Evolutionary conservation across 495 filamentous ascomycete genomes (phyloP).

Genomic region (Jackrogersella multiformis): DNA sequence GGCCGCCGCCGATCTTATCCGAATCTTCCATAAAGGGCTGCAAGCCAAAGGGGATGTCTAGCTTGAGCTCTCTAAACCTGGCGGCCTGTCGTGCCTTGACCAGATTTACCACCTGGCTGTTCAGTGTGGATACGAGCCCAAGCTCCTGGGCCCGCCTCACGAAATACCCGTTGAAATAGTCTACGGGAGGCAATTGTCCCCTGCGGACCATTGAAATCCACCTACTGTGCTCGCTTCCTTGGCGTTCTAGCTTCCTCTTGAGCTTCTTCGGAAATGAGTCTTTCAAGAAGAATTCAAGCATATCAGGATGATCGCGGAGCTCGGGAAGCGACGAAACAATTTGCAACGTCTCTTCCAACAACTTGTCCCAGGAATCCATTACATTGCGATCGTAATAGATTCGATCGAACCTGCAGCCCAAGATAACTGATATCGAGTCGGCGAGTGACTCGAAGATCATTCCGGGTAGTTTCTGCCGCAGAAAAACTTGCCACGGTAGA

Average conservation of each 20-base stretch:
- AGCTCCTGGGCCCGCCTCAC: slow-evolving; percentile 72
- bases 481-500: slow-evolving; percentile 40
- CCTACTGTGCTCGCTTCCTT: slow-evolving; percentile 62
- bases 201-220: slow-evolving; percentile 35
- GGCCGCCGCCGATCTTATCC: slow-evolving; percentile 33
- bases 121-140: slow-evolving; percentile 69
- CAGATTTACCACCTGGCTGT: slow-evolving; percentile 52
- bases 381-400: slow-evolving; percentile 70
- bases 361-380: slow-evolving; percentile 69
- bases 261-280: slow-evolving; percentile 58
- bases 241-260: slow-evolving; percentile 52
- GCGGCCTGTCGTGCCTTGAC: slow-evolving; percentile 49
- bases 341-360: slow-evolving; percentile 61
- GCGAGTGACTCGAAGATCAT: slow-evolving; percentile 78
- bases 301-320: slow-evolving; percentile 66
- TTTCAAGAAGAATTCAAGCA: slow-evolving; percentile 64
- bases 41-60: slow-evolving; percentile 41
- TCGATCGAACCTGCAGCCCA: slow-evolving; percentile 76
- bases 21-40: slow-evolving; percentile 27
- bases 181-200: slow-evolving; percentile 72
- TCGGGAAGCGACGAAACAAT: slow-evolving; percentile 63
- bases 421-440: slow-evolving; percentile 77
- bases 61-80: slow-evolving; percentile 23
- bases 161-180: slow-evolving; percentile 86
- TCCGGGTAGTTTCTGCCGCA: slow-evolving; percentile 70